A percentile compares a stretch with the other conserved stretches of the same genome.
Conservation (phyloP, 495 filamentous ascomycete species). For the Immersiella caudata region DNA sequence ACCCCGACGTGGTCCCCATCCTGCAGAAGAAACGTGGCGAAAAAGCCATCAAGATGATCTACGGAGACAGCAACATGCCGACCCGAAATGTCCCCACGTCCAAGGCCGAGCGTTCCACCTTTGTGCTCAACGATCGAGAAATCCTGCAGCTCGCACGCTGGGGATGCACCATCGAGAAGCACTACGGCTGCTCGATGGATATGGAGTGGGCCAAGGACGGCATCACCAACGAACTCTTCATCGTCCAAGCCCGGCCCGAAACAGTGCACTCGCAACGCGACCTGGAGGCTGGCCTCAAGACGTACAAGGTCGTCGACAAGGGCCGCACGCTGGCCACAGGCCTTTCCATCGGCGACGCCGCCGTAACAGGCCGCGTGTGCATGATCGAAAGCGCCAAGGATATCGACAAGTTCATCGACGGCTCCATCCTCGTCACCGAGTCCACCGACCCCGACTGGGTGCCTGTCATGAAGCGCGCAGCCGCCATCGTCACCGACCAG, state of each 20-base stretch:
- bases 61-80: conserved; percentile 22
- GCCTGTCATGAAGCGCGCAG: conserved; percentile 43
- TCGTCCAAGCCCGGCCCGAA: conserved; percentile 45
- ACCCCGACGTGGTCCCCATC: conserved; percentile 27
- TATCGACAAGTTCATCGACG: conserved; percentile 37
- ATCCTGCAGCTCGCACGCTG: conserved; percentile 43
- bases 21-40: conserved; percentile 31
- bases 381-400: conserved; percentile 36
- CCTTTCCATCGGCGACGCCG: conserved; percentile 38
- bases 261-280: conserved; percentile 42
- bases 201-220: conserved; percentile 48
- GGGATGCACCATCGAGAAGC: conserved; percentile 40
- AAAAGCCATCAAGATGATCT: conserved; percentile 32
- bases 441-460: conserved; percentile 46
- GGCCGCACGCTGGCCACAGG: conserved; percentile 35
- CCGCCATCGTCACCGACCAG: conserved; percentile 43
- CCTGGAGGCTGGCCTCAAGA: conserved; percentile 31
- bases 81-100: conserved; percentile 44
- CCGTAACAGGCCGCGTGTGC: conserved; percentile 39
- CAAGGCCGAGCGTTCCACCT: conserved; percentile 38
- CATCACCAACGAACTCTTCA: conserved; percentile 37
- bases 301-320: conserved; percentile 35
- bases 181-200: conserved; percentile 44
- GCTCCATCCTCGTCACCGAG: conserved; percentile 38
- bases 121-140: conserved; percentile 37